Evolutionary conservation across 352 stramenopile genomes (phyloP).

Genomic region (Phytophthora quininea): DNA sequence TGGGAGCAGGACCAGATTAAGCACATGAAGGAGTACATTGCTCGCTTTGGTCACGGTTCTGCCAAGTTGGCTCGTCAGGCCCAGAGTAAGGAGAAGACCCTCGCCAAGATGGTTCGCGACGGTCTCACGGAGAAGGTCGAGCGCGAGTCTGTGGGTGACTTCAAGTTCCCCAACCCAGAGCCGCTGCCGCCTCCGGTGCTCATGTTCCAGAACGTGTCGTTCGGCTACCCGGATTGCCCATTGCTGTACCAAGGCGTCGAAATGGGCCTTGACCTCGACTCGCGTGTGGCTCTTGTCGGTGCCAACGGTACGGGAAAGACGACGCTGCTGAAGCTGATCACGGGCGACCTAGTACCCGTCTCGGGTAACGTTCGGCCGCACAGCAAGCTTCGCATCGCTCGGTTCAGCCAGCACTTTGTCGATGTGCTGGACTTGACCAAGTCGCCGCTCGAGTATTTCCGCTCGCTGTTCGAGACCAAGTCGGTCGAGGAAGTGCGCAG

Average conservation of each 20-base stretch:
- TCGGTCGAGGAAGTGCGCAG: slow-evolving; percentile 94
- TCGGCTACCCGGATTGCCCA: slow-evolving; percentile 93
- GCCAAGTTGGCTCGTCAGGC: slow-evolving; percentile 97
- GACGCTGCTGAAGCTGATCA: slow-evolving; percentile 98
- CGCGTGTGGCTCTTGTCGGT: slow-evolving; percentile 96
- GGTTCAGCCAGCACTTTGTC: slow-evolving; percentile 99
- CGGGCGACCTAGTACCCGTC: slow-evolving; percentile 93
- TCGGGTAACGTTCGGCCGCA: slow-evolving; percentile 96
- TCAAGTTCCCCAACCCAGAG: slow-evolving; percentile 98
- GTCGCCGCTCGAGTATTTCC: slow-evolving; percentile 97
- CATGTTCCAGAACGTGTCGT: slow-evolving; percentile 97
- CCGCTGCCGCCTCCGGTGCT: slow-evolving; percentile 95
- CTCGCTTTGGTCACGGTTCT: slow-evolving; percentile 97
- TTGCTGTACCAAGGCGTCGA: slow-evolving; percentile 94
- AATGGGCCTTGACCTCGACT: slow-evolving; percentile 97
- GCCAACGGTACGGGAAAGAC: slow-evolving; percentile 97
- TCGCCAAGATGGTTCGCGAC: slow-evolving; percentile 97
- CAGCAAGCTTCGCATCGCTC: slow-evolving; percentile 95
- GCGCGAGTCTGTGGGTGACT: slow-evolving; percentile 87
- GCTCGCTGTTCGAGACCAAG: slow-evolving; percentile 92
- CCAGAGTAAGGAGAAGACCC: slow-evolving; percentile 98
- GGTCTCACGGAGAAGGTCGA: slow-evolving; percentile 95
- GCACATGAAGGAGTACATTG: slow-evolving; percentile 99
- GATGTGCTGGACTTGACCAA: slow-evolving; percentile 97
- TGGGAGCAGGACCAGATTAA: slow-evolving; percentile 99